phyloP scores from a whole-genome alignment of 306 rosid genomes.

The Pueraria montana region DNA sequence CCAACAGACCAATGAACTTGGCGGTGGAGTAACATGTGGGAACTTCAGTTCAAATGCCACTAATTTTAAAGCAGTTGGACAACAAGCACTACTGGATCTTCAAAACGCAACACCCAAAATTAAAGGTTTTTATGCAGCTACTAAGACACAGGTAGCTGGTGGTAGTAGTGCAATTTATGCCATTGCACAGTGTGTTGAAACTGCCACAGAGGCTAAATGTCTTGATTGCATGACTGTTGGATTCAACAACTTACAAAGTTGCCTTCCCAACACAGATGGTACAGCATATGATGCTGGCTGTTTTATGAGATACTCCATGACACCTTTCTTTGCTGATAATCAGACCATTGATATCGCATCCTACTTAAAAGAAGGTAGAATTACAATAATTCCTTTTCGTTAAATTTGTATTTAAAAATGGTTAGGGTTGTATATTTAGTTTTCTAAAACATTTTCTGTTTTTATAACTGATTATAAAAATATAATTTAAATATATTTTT shows the following conservation, averaged over 20 bases:
- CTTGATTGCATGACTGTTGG: conserved; percentile 59
- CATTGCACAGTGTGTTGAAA: conserved; percentile 72
- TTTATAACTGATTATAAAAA: no score
- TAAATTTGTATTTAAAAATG: not conserved
- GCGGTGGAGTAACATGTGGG: conserved; percentile 37
- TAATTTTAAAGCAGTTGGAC: not conserved
- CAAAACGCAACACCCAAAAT: conserved; percentile 50
- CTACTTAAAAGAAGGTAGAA: conserved; percentile 43
- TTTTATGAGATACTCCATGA: conserved; percentile 54
- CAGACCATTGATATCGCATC: conserved; percentile 40
- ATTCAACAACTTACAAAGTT: conserved; percentile 48
- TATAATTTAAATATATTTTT: no score
- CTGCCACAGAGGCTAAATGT: conserved; percentile 49
- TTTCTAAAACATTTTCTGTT: not conserved
- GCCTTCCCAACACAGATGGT: conserved; percentile 61
- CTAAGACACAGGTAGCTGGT: conserved; percentile 35
- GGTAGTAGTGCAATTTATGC: conserved; percentile 54
- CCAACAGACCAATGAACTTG: conserved; percentile 4
- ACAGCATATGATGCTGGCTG: conserved; percentile 74
- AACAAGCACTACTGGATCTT: conserved; percentile 37
- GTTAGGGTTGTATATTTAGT: not conserved
- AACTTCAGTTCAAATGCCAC: conserved; percentile 10
- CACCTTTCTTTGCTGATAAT: not conserved
- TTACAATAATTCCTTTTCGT: not conserved
- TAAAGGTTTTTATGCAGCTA: conserved; percentile 45